Conservation (phyloP, 2,329 filamentous ascomycete species). For the Talaromyces sp. region DNA sequence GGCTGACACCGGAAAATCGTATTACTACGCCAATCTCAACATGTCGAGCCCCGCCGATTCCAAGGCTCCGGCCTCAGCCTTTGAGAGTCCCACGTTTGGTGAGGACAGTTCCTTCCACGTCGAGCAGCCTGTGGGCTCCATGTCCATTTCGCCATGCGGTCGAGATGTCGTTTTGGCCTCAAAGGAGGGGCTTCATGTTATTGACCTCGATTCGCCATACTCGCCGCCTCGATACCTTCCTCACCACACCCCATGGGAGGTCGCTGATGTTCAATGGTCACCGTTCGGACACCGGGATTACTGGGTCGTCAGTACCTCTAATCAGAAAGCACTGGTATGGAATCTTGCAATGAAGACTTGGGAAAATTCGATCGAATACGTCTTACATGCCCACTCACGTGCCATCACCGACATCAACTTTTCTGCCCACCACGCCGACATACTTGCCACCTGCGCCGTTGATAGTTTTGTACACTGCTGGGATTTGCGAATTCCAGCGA, state of each 20-base stretch:
- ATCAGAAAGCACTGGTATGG: conserved; percentile 91
- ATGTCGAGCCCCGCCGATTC: conserved; percentile 33
- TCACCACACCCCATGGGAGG: conserved; percentile 87
- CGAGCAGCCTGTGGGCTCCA: conserved; percentile 74
- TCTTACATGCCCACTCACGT: conserved; percentile 75
- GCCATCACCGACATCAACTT: conserved; percentile 97
- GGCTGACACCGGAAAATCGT: background rate
- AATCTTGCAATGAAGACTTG: conserved; percentile 69
- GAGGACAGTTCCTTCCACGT: conserved; percentile 79
- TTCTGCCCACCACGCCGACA: conserved; percentile 83
- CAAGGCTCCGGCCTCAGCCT: conserved; percentile 51
- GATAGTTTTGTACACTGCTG: conserved; percentile 92
- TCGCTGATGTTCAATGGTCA: conserved; percentile 95
- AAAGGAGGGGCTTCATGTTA: conserved; percentile 83
- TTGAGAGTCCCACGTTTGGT: conserved; percentile 83
- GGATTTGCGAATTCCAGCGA: conserved; percentile 71
- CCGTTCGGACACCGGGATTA: conserved; percentile 84
- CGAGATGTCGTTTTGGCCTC: conserved; percentile 87
- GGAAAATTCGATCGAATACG: conserved; percentile 81
- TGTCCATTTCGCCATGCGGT: conserved; percentile 86
- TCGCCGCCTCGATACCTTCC: conserved; percentile 79
- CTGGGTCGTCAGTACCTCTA: conserved; percentile 91
- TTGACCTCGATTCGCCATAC: conserved; percentile 85
- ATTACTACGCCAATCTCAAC: background rate
- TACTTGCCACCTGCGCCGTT: conserved; percentile 84